Base-by-base conservation (phyloP, 2,329 filamentous ascomycete species). In the Blastomyces parvus region DNA sequence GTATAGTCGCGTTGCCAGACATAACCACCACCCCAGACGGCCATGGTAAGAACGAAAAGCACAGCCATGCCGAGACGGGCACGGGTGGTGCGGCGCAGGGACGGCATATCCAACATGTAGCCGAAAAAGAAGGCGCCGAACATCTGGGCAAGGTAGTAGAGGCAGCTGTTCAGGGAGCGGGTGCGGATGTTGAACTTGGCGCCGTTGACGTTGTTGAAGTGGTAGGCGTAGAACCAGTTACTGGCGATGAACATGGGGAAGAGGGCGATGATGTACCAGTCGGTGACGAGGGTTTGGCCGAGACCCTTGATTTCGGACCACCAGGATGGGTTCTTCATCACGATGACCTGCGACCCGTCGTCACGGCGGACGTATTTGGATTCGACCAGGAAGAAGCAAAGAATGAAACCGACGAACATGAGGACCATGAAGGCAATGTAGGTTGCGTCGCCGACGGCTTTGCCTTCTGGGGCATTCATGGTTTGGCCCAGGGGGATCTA, bases 311-410 rank as follows among this genome's bases (percentile, higher is more conserved):
- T 76, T 77, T 96, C 91, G 2, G 88, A 87, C 71, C 85, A 84
- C 89, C 89, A 95, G 60, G 88, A 89, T 3, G 91, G 91, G 76
- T 95, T 89, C 80, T 94, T 93, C 88, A 93, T 95, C 66, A 92
- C 77, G 66, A 96, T 91, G 72, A 96, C 86, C 64, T 85, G 83
- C 64, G 88, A 88, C 64, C 90, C 90, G 72, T 96, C 90, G 46
- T 83, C 80, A 65, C 91, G 90, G 67, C 89, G 79, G 66, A 96
- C 84, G 62, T 85, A 83, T 68, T 83, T 83, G 46, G 89, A 88
- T 70, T 94, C 85, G 70, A 85, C 85, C 3, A 96, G 82, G 50
- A 82, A 79, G 71, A 89, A 85, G 38, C 88, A 84, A 1, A 96
- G 79, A 17, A 84, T 69, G 65, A 89, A 89, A 56, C 90, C 90